Percentiles rank a stretch among this genome's conserved stretches.
phyloP scores from a whole-genome alignment of 2,329 filamentous ascomycete genomes.

The Aspergillus flavus region DNA sequence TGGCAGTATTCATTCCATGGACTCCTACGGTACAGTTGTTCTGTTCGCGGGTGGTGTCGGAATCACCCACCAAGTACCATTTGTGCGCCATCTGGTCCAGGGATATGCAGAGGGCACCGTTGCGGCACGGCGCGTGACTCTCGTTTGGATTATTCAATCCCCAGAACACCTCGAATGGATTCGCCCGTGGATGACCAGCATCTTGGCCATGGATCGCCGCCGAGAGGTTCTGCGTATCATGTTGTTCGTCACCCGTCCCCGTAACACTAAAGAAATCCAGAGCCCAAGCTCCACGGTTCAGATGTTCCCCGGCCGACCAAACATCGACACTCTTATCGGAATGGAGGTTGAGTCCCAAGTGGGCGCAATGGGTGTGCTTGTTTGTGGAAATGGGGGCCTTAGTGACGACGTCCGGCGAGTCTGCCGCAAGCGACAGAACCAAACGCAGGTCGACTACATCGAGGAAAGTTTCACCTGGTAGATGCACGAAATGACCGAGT shows the following conservation, averaged over 20 bases:
- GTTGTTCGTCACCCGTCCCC: conserved; percentile 86
- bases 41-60: conserved; percentile 91
- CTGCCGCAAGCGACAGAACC: conserved; percentile 64
- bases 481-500: not conserved
- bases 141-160: conserved; percentile 92
- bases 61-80: conserved; percentile 92
- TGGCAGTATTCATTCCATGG: conserved; percentile 76
- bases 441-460: conserved; percentile 69
- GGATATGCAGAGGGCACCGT: conserved; percentile 71
- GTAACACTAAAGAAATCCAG: conserved; percentile 78
- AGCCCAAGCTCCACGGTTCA: conserved; percentile 78
- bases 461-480: conserved; percentile 71
- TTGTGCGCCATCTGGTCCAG: conserved; percentile 74
- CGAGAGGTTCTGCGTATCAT: conserved; percentile 82
- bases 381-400: conserved; percentile 74
- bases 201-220: conserved; percentile 77
- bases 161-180: conserved; percentile 92
- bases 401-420: conserved; percentile 75
- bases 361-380: conserved; percentile 85
- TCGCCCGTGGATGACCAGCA: conserved; percentile 76
- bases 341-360: conserved; percentile 80
- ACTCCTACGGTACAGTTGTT: conserved; percentile 89
- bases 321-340: conserved; percentile 75
- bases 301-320: conserved; percentile 88
- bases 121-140: conserved; percentile 76